phyloP scores from a whole-genome alignment of 331 rosid species.

The Quercus tomentella region DNA sequence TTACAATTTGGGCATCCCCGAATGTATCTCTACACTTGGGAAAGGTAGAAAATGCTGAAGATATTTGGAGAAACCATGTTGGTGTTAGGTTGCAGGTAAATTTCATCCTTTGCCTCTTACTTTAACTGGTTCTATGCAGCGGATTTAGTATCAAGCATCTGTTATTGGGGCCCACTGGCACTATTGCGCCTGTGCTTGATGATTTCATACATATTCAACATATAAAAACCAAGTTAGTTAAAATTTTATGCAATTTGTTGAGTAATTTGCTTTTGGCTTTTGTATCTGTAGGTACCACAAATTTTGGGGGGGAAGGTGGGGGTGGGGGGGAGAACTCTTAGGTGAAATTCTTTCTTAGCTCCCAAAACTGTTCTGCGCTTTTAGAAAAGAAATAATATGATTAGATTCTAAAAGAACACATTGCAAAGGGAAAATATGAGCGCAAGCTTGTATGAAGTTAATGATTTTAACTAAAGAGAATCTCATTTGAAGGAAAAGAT shows the following conservation, averaged over 20 bases:
- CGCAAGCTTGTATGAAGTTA: background rate
- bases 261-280: background rate
- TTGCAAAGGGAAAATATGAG: background rate
- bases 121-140: background rate
- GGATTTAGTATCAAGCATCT: background rate
- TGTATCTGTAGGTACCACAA: background rate
- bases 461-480: background rate
- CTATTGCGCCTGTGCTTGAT: background rate
- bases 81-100: constrained; percentile 82
- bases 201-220: background rate
- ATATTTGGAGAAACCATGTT: constrained; percentile 74
- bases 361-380: background rate
- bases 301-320: no score
- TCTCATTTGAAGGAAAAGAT: background rate
- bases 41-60: constrained; percentile 89
- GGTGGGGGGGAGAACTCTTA: background rate
- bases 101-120: background rate
- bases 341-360: background rate
- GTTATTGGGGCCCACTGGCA: background rate
- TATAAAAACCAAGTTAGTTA: background rate
- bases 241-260: background rate
- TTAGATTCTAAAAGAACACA: background rate
- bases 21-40: constrained; percentile 88
- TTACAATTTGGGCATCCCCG: constrained; percentile 84
- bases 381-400: background rate